Conservation (phyloP, 2,329 filamentous ascomycete genomes). For the Hymenoscyphus fructigenus region DNA sequence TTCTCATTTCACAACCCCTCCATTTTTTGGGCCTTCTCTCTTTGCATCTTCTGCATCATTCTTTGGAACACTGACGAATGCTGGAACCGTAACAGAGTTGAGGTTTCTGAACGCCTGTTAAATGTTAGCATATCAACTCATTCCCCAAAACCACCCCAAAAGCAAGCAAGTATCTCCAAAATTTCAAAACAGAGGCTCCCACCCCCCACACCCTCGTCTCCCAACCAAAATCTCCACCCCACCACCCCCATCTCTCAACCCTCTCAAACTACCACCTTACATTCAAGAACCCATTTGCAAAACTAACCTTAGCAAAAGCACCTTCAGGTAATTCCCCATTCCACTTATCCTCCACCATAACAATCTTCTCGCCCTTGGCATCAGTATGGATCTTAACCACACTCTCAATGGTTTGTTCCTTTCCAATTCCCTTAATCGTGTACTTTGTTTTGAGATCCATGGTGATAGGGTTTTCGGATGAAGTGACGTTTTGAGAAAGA, state of each 20-base stretch:
- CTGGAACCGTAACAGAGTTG: slow-evolving; percentile 51
- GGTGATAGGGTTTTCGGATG: slow-evolving; percentile 57
- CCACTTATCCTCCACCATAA: slow-evolving; percentile 55
- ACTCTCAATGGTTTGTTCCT: slow-evolving; percentile 50
- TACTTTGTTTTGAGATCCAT: slow-evolving; percentile 55
- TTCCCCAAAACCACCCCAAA: background rate
- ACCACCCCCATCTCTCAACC: slow-evolving; percentile 31
- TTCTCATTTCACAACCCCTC: background rate
- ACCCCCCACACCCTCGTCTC: slow-evolving; percentile 43
- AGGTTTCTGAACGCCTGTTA: slow-evolving; percentile 50
- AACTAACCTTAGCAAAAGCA: slow-evolving; percentile 50
- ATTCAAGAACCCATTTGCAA: slow-evolving; percentile 33
- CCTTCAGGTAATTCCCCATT: slow-evolving; percentile 52
- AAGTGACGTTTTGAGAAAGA: slow-evolving; percentile 52
- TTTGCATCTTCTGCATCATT: slow-evolving; percentile 51
- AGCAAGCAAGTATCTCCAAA: too few relatives aligned
- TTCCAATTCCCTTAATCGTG: slow-evolving; percentile 51
- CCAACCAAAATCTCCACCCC: slow-evolving; percentile 42
- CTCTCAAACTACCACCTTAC: slow-evolving; percentile 40
- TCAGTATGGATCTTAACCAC: slow-evolving; percentile 48
- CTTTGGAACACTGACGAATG: slow-evolving; percentile 52
- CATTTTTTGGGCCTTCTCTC: slow-evolving; percentile 42
- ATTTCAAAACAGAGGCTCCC: slow-evolving; percentile 17
- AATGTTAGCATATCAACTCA: background rate
- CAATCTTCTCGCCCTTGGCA: slow-evolving; percentile 43